Conservation (phyloP, 768 basidiomycete species). For the Suillus luteus region DNA sequence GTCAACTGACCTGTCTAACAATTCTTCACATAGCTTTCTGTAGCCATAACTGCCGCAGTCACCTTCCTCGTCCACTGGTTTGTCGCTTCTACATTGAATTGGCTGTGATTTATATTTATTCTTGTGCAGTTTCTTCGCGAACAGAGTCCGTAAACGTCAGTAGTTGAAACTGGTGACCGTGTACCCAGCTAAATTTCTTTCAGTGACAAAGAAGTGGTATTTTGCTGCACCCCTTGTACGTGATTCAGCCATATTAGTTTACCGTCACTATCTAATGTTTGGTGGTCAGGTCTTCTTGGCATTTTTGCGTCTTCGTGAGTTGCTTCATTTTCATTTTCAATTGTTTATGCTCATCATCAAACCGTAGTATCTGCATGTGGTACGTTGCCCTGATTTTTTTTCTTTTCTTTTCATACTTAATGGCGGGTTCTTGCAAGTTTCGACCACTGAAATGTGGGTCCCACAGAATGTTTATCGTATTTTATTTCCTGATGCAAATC, state of each 20-base stretch:
- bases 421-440: conserved; percentile 19
- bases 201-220: conserved; percentile 37
- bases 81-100: neutral
- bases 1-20: neutral
- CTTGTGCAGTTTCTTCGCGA: conserved; percentile 32
- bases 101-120: neutral
- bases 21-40: conserved; percentile 27
- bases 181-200: conserved; percentile 6
- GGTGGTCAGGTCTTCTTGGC: conserved; percentile 29
- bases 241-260: neutral
- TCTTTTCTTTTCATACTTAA: neutral
- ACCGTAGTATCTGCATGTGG: conserved; percentile 31
- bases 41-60: conserved; percentile 32
- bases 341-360: neutral
- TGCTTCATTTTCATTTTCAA: neutral
- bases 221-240: conserved; percentile 32
- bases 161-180: neutral
- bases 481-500: neutral
- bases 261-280: neutral
- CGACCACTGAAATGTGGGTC: conserved; percentile 35
- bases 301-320: conserved; percentile 36
- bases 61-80: conserved; percentile 38
- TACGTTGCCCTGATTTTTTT: conserved; percentile 15
- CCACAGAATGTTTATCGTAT: neutral
- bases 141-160: conserved; percentile 37